A percentile compares a stretch with the other conserved stretches of the same genome.
phyloP scores from a whole-genome alignment of 2,329 filamentous ascomycete species.

The Trichothecium roseum region DNA sequence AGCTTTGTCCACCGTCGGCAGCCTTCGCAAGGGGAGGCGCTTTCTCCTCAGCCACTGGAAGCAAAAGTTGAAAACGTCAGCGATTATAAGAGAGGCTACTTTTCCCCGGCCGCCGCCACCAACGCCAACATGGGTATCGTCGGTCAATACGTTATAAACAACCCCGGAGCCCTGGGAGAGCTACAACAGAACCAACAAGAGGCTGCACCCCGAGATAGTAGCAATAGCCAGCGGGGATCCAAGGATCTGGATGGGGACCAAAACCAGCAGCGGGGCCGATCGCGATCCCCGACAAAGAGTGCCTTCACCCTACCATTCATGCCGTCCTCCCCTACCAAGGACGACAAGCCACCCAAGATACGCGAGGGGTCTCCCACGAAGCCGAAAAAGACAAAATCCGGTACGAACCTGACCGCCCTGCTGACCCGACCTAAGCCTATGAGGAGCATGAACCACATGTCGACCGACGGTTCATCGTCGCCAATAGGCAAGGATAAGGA shows the following conservation, averaged over 20 bases:
- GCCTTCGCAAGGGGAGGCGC: conserved; percentile 29
- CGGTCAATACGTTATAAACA: conserved; percentile 23
- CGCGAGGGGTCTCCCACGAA: conserved; percentile 45
- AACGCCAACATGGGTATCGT: conserved; percentile 13
- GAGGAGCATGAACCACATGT: conserved; percentile 49
- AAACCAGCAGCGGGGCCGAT: conserved; percentile 22
- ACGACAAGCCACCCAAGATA: conserved; percentile 20
- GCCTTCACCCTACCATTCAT: conserved; percentile 25
- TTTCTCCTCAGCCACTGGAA: conserved; percentile 15
- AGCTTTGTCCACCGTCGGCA: conserved; percentile 40
- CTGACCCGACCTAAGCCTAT: conserved; percentile 66
- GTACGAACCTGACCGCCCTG: conserved; percentile 69
- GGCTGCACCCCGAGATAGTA: conserved; percentile 19
- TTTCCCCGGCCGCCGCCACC: conserved; percentile 15
- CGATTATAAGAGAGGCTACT: conserved; percentile 6
- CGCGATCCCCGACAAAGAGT: conserved; percentile 34
- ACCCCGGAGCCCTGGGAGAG: conserved; percentile 41
- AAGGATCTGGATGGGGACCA: conserved; percentile 1
- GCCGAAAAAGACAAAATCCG: conserved; percentile 71
- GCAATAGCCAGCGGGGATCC: conserved; percentile 9
- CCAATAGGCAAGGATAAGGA: conserved; percentile 62
- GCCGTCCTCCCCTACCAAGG: conserved; percentile 4
- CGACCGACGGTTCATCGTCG: conserved; percentile 37
- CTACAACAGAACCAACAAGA: conserved; percentile 45
- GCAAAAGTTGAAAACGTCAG: conserved; percentile 6